Evolutionary conservation across 2,329 filamentous ascomycete genomes (phyloP), one percentile per base, ranked within the genome.

Genomic region (Calonectria ilicicola): DNA sequence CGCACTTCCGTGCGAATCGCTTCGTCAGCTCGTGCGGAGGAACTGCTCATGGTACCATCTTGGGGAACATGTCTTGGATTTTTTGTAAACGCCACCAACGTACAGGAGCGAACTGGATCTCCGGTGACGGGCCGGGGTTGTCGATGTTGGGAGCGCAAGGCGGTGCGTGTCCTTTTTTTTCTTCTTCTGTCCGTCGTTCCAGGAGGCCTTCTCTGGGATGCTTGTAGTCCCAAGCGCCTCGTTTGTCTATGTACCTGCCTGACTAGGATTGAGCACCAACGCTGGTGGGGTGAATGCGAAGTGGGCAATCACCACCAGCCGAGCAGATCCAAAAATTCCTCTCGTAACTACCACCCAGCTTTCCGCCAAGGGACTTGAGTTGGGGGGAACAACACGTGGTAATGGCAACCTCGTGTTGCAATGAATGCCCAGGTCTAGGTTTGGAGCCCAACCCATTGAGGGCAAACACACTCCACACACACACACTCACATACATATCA

Each of bases 231-330:
- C 56, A 9, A 62, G 38, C 19, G 7, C 58, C 35, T 42, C 21
- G 56, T 35, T 40, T 26, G 35, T 29, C n/a, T 42, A n/a, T 60
- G 66, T 68, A 68, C 66, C 66, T 68, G 66, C 66, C 58, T 32
- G 56, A 65, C 68, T 70, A 63, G 69, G 63, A 65, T 63, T 63
- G 53, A 53, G 40, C 35, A 67, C 64, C 49, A 58, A 69, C 56
- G 23, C 53, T 27, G 38, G 65, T 58, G 51, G 65, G 67, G 46
- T 40, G 32, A 60, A 62, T 62, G 56, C 46, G 26, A 67, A 26
- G 38, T 64, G 38, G 46, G 47, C 29, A 67, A 67, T 42, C 35
- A 64, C 51, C 38, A 67, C 46, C 58, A 63, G 32, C 58, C n/a
- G 8, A 60, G n/a, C n/a, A 60, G 35, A 63, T 60, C 21, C 53